Evolutionary conservation across 768 basidiomycete genomes (phyloP), one percentile per base, ranked within the genome.

Genomic region (Lepiota brunneoincarnata): DNA sequence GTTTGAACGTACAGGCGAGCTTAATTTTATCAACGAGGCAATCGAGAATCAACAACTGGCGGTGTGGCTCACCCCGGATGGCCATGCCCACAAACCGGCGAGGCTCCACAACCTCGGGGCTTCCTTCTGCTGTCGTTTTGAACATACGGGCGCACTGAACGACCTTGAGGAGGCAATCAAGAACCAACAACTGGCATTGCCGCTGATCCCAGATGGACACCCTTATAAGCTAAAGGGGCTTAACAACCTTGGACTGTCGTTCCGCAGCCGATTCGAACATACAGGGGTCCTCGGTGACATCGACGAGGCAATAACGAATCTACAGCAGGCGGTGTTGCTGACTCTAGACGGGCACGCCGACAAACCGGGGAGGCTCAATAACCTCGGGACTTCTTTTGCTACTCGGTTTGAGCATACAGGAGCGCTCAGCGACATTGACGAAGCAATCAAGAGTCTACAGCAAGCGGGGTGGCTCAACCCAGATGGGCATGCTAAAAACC

Each of bases 251-350:
- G 31, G 17, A 4, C 3, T n/a, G 10, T 11, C 36, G 2, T 24
- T 50, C 17, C 4, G 4, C 4, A 12, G 18, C 18, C 41, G 59
- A 17, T 73, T 67, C 20, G 18, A 56, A 28, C 56, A 28, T 9
- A 56, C 50, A 4, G 42, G 61, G 52, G 54, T 60, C 21, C 31
- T 49, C 10, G 43, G 41, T 9, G 64, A 68, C 39, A n/a, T 58
- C 31, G 28, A 71, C 28, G 61, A 67, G 40, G 59, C 55, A 10
- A 42, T 71, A 37, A 15, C 37, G n/a, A 44, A 31, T 15, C 40
- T 17, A 41, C 46, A 53, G 51, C 48, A 55, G 20, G 34, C 58
- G 26, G 58, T 64, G 7, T 42, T 57, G 15, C 36, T 68, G 18
- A 54, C 59, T 17, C 26, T 7, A 28, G 26, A 28, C 7, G 26